phyloP scores from a whole-genome alignment of 2,329 filamentous ascomycete species.

The Talaromyces sp. region DNA sequence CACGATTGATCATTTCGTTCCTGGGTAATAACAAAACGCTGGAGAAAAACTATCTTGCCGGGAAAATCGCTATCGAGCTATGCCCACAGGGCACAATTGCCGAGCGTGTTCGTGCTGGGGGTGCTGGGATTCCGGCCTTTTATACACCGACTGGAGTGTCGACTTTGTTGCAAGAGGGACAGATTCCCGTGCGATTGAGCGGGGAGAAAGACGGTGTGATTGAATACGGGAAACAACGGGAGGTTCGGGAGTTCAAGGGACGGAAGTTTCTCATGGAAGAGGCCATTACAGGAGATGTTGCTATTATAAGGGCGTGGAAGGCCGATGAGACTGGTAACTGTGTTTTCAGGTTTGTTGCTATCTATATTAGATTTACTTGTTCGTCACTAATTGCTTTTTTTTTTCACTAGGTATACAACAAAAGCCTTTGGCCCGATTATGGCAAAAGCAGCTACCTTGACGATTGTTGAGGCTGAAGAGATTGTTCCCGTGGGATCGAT shows the following conservation, averaged over 20 bases:
- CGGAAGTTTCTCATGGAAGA: slow-evolving; percentile 88
- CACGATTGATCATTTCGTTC: slow-evolving; percentile 89
- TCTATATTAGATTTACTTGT: neutral
- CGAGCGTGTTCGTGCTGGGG: slow-evolving; percentile 86
- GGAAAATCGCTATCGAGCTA: slow-evolving; percentile 83
- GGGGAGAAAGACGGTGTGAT: slow-evolving; percentile 67
- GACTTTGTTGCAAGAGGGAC: slow-evolving; percentile 70
- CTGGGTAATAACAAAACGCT: slow-evolving; percentile 94
- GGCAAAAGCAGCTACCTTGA: slow-evolving; percentile 82
- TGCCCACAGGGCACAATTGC: slow-evolving; percentile 89
- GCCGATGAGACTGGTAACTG: slow-evolving; percentile 89
- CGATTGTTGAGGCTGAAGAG: slow-evolving; percentile 87
- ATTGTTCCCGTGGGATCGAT: slow-evolving; percentile 89
- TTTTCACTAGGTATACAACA: slow-evolving; percentile 54
- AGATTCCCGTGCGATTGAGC: slow-evolving; percentile 77
- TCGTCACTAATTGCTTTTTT: neutral
- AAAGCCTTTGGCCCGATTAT: slow-evolving; percentile 71
- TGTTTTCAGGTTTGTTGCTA: slow-evolving; percentile 66
- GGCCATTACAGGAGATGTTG: slow-evolving; percentile 83
- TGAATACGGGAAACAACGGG: slow-evolving; percentile 57
- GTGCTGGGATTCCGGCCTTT: slow-evolving; percentile 87
- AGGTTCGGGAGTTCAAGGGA: slow-evolving; percentile 86
- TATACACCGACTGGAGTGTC: slow-evolving; percentile 72
- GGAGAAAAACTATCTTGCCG: slow-evolving; percentile 82
- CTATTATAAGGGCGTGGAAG: slow-evolving; percentile 89